Percentiles rank a stretch among this genome's conserved stretches.
These are phyloP conservation scores for Skeletonema potamos DNA, from an alignment of 108 stramenopile genomes.

Conservation along the genomic window DNA sequence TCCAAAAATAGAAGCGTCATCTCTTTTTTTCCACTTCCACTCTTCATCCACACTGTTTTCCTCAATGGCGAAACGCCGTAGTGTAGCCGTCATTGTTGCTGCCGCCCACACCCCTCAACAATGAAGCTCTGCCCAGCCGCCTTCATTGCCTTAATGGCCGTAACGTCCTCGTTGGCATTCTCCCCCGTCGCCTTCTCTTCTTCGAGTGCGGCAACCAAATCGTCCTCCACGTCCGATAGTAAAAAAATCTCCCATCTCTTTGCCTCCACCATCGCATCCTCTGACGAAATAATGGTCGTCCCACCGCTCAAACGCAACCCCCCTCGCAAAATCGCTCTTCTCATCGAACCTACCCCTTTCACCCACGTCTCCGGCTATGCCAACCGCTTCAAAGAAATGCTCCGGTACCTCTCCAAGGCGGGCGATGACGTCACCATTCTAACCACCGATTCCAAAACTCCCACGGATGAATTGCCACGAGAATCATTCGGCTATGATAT, in stretches of 20 bases:
- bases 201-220: not conserved
- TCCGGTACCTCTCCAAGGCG: conserved; percentile 83
- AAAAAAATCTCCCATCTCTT: not conserved
- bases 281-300: conserved; percentile 8
- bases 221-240: not conserved
- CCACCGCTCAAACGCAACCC: conserved; percentile 63
- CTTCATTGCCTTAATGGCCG: conserved; percentile 2
- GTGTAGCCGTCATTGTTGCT: not conserved
- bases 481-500: conserved; percentile 79
- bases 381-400: conserved; percentile 98
- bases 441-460: conserved; percentile 87
- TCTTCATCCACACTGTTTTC: too few relatives aligned
- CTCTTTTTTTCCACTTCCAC: not conserved
- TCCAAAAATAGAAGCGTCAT: not conserved
- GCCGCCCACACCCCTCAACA: not conserved
- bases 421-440: conserved; percentile 89
- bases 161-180: conserved; percentile 2
- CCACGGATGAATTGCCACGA: conserved; percentile 62
- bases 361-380: conserved; percentile 96
- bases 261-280: not conserved
- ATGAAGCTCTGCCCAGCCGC: conserved; percentile 24
- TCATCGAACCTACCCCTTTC: conserved; percentile 93
- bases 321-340: conserved; percentile 71
- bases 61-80: not conserved
- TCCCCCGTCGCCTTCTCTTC: conserved; percentile 4